Evolutionary conservation across 306 rosid genomes (phyloP).

Genomic region (Erythrophleum fordii): DNA sequence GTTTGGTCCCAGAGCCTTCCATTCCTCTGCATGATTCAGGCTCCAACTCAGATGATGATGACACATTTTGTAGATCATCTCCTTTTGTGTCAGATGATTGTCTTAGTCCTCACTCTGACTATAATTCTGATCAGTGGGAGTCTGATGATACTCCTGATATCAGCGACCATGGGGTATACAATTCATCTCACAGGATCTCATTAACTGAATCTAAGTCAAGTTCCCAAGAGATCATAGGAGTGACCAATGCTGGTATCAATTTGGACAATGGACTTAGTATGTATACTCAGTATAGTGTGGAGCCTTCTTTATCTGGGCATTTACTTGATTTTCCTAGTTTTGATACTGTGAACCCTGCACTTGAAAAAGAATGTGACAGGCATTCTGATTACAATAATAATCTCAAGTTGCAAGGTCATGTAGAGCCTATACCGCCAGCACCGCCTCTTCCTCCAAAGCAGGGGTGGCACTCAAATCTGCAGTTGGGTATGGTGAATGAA

Average conservation of each 20-base stretch:
- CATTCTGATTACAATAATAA: conserved; percentile 40
- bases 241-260: conserved; percentile 43
- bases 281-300: conserved; percentile 41
- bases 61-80: conserved; percentile 95
- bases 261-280: conserved; percentile 34
- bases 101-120: conserved; percentile 67
- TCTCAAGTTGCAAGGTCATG: conserved; percentile 39
- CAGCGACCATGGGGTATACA: conserved; percentile 52
- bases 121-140: conserved; percentile 88
- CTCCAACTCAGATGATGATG: conserved; percentile 75
- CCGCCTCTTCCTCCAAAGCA: conserved; percentile 82
- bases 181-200: conserved; percentile 58
- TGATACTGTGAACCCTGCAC: conserved; percentile 59
- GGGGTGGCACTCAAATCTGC: conserved; percentile 60
- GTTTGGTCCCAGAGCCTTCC: conserved; percentile 79
- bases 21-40: conserved; percentile 62
- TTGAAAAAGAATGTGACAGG: conserved; percentile 48
- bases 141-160: conserved; percentile 65
- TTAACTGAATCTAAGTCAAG: conserved; percentile 53
- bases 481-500: conserved; percentile 54
- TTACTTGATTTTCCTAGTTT: conserved; percentile 80
- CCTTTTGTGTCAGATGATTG: conserved; percentile 75
- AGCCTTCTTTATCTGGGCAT: conserved; percentile 58
- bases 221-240: conserved; percentile 46
- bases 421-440: conserved; percentile 51